Conservation (phyloP, 192 early-diverging fungal genomes). For the Coemansia sp. region DNA sequence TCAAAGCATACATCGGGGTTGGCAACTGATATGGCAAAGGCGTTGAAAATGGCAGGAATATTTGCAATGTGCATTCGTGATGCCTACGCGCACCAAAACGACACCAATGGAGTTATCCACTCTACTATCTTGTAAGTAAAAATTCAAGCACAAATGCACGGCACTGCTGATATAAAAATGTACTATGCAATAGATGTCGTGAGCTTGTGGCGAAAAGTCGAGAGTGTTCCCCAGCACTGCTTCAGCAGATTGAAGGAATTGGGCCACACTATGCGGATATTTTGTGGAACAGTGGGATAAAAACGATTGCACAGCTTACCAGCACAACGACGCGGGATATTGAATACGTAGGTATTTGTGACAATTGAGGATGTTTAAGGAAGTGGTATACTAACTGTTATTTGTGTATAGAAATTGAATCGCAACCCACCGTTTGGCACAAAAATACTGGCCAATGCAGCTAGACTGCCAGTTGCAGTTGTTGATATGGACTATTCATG, state of each 20-base stretch:
- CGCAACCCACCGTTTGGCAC: slow-evolving; percentile 65
- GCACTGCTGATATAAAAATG: not conserved
- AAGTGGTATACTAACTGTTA: not conserved
- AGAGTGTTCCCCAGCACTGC: slow-evolving; percentile 47
- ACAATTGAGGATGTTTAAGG: not conserved
- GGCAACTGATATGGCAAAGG: slow-evolving; percentile 28
- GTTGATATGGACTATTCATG: slow-evolving; percentile 15
- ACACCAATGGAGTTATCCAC: slow-evolving; percentile 13
- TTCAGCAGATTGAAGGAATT: slow-evolving; percentile 62
- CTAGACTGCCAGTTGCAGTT: slow-evolving; percentile 4
- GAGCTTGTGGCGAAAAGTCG: slow-evolving; percentile 48
- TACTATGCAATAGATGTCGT: slow-evolving; percentile 16
- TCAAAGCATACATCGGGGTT: slow-evolving; percentile 26
- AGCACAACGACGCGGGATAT: slow-evolving; percentile 47
- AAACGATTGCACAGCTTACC: slow-evolving; percentile 43
- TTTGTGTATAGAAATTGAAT: slow-evolving; percentile 34
- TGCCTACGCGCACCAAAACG: slow-evolving; percentile 12
- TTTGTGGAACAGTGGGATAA: slow-evolving; percentile 53
- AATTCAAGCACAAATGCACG: not conserved
- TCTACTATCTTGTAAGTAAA: slow-evolving; percentile 30
- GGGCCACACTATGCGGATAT: slow-evolving; percentile 55
- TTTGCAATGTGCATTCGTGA: slow-evolving; percentile 33
- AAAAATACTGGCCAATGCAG: slow-evolving; percentile 36
- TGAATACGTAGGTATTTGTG: slow-evolving; percentile 39
- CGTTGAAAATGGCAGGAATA: slow-evolving; percentile 14